Evolutionary conservation across 2,329 filamentous ascomycete genomes (phyloP), one percentile per base, ranked within the genome.

Genomic region (Nigrograna mackinnonii): DNA sequence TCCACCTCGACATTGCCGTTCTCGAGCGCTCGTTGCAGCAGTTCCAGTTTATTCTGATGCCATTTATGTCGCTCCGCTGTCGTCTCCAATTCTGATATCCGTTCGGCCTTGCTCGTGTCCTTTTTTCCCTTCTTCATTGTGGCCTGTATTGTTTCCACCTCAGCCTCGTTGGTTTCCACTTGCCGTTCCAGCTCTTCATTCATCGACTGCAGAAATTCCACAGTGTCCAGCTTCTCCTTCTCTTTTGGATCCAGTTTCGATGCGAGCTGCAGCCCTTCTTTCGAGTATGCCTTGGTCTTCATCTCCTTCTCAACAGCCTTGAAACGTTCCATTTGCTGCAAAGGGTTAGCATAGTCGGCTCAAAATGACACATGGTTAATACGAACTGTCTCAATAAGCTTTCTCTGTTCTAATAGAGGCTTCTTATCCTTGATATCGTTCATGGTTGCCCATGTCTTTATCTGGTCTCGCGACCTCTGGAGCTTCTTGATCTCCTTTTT

Each of bases 401-500:
- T 94, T 68, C 94, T 83, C 72, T 99, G 86, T 64, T 99, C 94
- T 64, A 96, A 75, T 67, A 99, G 75, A 59, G 92, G 92, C 69
- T 88, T 87, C 79, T 99, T 99, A 79, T 99, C 94, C 79, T 99
- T 99, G 82, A 99, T 95, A 69, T 99, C 94, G 77, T 96, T 96
- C 73, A 89, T 91, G 44, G 91, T 89, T 3, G 92, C 91, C 94
- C 94, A 99, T 80, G 92, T 95, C 78, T 99, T 99, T 78, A 99
- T 97, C 78, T 97, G 94, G 71, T 99, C 94, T 65, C 94, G 87
- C 71, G 94, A 86, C 62, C 94, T 83, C 73, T 99, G 94, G 43
- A 99, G 84, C 80, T 99, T 99, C 85, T 99, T 99, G 82, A 97
- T 97, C 76, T 99, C 94, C 68, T 94, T 90, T 78, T 99, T 99